Conservation (phyloP, 805 yeast genomes). For the Novakomyces olei region DNA sequence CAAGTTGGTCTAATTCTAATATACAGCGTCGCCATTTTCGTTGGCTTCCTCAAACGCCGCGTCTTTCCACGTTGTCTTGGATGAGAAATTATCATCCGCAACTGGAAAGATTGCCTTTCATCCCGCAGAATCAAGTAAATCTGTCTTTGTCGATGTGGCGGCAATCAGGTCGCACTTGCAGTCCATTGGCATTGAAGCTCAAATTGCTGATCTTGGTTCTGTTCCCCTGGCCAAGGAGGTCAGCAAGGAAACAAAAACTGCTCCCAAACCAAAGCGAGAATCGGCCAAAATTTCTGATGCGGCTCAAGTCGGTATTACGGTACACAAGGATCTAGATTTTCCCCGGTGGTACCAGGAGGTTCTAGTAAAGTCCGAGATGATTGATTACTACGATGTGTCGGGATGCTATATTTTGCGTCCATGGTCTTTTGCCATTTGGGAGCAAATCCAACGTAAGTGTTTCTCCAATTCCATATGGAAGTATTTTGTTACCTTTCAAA, state of each 20-base stretch:
- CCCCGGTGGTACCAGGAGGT: constrained; percentile 96
- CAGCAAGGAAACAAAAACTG: constrained; percentile 13
- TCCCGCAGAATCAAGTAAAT: constrained; percentile 14
- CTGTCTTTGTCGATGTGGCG: constrained; percentile 20
- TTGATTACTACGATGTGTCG: constrained; percentile 94
- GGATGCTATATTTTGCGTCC: constrained; percentile 98
- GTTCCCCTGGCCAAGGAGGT: constrained; percentile 14
- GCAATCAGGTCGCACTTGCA: constrained; percentile 21
- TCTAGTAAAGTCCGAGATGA: constrained; percentile 89
- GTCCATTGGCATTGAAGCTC: constrained; percentile 26
- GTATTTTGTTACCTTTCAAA: too few relatives aligned
- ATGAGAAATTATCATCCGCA: constrained; percentile 21
- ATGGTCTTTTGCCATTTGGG: constrained; percentile 87
- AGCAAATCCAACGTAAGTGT: constrained; percentile 72
- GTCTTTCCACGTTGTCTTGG: constrained; percentile 39
- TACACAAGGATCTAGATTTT: constrained; percentile 76
- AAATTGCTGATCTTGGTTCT: constrained; percentile 15
- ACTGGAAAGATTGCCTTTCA: constrained; percentile 14
- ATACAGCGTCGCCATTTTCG: constrained; percentile 12
- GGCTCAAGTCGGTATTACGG: constrained; percentile 86
- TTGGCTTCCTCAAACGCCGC: constrained; percentile 26
- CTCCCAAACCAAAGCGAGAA: constrained; percentile 7
- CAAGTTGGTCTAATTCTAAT: constrained; percentile 21
- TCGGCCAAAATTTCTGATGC: constrained; percentile 45
- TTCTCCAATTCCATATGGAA: too few relatives aligned